Percentiles rank a stretch among this genome's conserved stretches.
These are phyloP conservation scores for Geotrichum ghanense DNA, from an alignment of 805 yeast species.

Conservation along the genomic window DNA sequence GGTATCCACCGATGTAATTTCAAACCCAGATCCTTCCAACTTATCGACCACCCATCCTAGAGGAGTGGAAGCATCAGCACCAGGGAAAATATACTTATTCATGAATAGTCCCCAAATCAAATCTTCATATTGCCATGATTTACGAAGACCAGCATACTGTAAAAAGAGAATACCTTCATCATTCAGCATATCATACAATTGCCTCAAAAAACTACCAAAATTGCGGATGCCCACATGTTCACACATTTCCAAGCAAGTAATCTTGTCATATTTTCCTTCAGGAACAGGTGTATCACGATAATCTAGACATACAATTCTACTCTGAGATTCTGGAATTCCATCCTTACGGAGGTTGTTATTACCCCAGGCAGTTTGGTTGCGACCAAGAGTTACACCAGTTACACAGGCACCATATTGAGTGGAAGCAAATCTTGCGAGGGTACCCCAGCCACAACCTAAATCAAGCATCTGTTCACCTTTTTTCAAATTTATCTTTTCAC, in stretches of 20 bases:
- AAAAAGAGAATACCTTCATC: conserved; percentile 83
- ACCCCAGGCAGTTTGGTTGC: conserved; percentile 87
- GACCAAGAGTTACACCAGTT: conserved; percentile 84
- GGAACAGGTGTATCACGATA: conserved; percentile 84
- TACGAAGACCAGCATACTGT: conserved; percentile 86
- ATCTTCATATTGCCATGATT: conserved; percentile 91
- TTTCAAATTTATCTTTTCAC: conserved; percentile 70
- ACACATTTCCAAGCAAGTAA: conserved; percentile 88
- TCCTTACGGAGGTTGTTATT: conserved; percentile 55
- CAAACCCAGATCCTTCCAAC: conserved; percentile 79
- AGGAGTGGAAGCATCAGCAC: conserved; percentile 95
- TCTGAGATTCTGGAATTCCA: conserved; percentile 58
- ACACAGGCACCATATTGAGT: conserved; percentile 73
- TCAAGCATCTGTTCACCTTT: conserved; percentile 70
- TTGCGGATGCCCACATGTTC: conserved; percentile 93
- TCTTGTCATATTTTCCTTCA: conserved; percentile 61
- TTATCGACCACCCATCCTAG: conserved; percentile 67
- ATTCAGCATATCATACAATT: conserved; percentile 77
- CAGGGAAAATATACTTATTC: conserved; percentile 95
- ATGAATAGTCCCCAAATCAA: conserved; percentile 88
- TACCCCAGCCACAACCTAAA: conserved; percentile 95
- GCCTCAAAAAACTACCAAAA: conserved; percentile 60
- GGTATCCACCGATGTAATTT: conserved; percentile 71
- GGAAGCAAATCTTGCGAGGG: conserved; percentile 76
- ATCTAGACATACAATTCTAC: conserved; percentile 69